phyloP scores from a whole-genome alignment of 768 basidiomycete species.

The Antrodiella citrinella region DNA sequence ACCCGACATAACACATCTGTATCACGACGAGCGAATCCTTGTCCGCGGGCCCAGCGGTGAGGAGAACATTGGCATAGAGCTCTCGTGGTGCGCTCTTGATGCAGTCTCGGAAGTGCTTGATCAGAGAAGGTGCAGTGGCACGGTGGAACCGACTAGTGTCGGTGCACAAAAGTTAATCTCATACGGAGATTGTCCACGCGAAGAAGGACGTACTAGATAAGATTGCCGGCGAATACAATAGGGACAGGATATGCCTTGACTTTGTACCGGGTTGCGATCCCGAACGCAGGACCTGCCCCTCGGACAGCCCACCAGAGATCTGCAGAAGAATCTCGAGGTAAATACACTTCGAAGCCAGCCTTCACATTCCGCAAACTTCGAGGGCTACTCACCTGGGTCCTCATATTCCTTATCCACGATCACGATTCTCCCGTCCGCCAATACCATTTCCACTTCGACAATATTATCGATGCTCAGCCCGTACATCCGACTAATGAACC shows the following conservation, averaged over 20 bases:
- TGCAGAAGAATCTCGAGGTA: slow-evolving; percentile 21
- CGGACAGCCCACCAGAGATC: slow-evolving; percentile 87
- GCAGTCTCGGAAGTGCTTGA: slow-evolving; percentile 90
- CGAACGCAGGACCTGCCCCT: slow-evolving; percentile 77
- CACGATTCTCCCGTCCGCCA: slow-evolving; percentile 83
- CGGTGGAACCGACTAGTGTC: slow-evolving; percentile 70
- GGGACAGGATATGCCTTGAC: slow-evolving; percentile 85
- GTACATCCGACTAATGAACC: slow-evolving; percentile 74
- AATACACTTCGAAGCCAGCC: slow-evolving; percentile 1
- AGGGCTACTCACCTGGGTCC: slow-evolving; percentile 44
- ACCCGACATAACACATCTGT: slow-evolving; percentile 85
- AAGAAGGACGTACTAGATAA: slow-evolving; percentile 77
- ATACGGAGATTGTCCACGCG: too few species aligned
- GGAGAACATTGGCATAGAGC: slow-evolving; percentile 82
- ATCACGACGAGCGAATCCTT: slow-evolving; percentile 83
- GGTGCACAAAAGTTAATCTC: too few species aligned
- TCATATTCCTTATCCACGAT: slow-evolving; percentile 67
- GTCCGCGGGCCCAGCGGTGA: slow-evolving; percentile 83
- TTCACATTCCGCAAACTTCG: not conserved
- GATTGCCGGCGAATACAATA: slow-evolving; percentile 85
- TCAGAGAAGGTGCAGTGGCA: slow-evolving; percentile 79
- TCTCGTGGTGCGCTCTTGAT: slow-evolving; percentile 83
- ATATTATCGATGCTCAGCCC: slow-evolving; percentile 87
- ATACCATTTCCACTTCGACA: slow-evolving; percentile 87
- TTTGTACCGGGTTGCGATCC: slow-evolving; percentile 84